Evolutionary conservation across 2,329 filamentous ascomycete genomes (phyloP), one percentile per base, ranked within the genome.

Genomic region (Knufia fluminis): DNA sequence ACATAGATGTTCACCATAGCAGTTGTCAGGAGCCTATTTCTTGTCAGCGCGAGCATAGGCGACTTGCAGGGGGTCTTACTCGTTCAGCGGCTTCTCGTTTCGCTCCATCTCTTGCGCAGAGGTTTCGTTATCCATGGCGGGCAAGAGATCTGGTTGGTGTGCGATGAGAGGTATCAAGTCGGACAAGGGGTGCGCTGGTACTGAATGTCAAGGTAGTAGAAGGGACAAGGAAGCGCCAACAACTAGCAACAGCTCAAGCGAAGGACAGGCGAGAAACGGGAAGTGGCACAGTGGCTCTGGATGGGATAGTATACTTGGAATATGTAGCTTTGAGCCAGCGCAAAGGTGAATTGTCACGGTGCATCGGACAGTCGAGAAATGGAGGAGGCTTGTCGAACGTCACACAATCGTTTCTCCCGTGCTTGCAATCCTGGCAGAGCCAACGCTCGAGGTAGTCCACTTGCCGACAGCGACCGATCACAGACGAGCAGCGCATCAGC

Each of bases 1-100:
- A 78, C 71, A 61, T 77, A 77, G 62, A 78, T 70, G 63, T 77
- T 72, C 50, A 77, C 75, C 64, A 77, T 71, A 52, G 72, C 69
- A 49, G 67, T 69, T 51, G 73, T 74, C 54, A 78, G 71, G 57
- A 78, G 72, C 64, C 72, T 75, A 57, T 14, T 35, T 14, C 20
- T 7, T 40, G 33, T 43, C 35, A 48, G 44, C 45, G n/a, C 39
- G 45, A 35, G 24, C 46, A 12, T n/a, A n/a, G n/a, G n/a, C n/a
- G n/a, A n/a, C n/a, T n/a, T n/a, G n/a, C n/a, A n/a, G n/a, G n/a
- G n/a, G n/a, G n/a, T n/a, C 61, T 16, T 62, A 70, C 69, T 71
- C 67, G 59, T 71, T 59, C 43, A 72, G 67, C 49, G 64, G 64
- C 51, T 67, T 66, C 53, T 71, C 66, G 40, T 58, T 52, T 43